Percentiles rank a stretch among this genome's conserved stretches.
Conservation (phyloP, 2,329 filamentous ascomycete genomes). For the Colletotrichum falcatum region DNA sequence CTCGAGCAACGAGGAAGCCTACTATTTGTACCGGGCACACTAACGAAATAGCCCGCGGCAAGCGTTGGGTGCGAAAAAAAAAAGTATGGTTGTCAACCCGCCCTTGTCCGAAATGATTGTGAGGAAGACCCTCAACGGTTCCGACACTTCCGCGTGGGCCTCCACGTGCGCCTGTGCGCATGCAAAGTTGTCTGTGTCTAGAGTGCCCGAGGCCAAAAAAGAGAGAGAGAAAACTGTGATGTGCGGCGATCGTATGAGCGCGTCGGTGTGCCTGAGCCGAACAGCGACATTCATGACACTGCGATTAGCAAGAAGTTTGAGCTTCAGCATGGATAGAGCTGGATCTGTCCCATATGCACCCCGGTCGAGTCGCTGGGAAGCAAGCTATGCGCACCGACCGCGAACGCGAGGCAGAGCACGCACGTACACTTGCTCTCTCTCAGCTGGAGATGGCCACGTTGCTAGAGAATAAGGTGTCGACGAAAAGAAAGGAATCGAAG, state of each 20-base stretch:
- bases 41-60: constrained; percentile 18
- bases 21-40: background rate
- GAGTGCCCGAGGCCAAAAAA: background rate
- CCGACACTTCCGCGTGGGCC: constrained; percentile 38
- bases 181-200: constrained; percentile 28
- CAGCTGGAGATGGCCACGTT: constrained; percentile 21
- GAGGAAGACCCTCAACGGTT: constrained; percentile 13
- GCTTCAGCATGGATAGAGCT: constrained; percentile 39
- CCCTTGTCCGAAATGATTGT: background rate
- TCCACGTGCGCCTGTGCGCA: constrained; percentile 27
- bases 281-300: constrained; percentile 34
- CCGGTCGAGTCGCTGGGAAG: constrained; percentile 31
- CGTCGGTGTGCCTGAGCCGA: constrained; percentile 32
- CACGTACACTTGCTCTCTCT: constrained; percentile 15
- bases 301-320: constrained; percentile 39
- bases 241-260: constrained; percentile 20
- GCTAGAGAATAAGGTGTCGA: constrained; percentile 30
- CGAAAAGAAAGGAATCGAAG: constrained; percentile 5
- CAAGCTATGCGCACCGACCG: constrained; percentile 34
- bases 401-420: constrained; percentile 15
- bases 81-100: background rate
- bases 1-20: constrained; percentile 4
- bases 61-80: constrained; percentile 10
- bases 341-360: constrained; percentile 37
- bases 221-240: constrained; percentile 16